A percentile compares a stretch with the other conserved stretches of the same genome.
Conservation (phyloP, 208 protist species). For the Naegleria fowleri region DNA sequence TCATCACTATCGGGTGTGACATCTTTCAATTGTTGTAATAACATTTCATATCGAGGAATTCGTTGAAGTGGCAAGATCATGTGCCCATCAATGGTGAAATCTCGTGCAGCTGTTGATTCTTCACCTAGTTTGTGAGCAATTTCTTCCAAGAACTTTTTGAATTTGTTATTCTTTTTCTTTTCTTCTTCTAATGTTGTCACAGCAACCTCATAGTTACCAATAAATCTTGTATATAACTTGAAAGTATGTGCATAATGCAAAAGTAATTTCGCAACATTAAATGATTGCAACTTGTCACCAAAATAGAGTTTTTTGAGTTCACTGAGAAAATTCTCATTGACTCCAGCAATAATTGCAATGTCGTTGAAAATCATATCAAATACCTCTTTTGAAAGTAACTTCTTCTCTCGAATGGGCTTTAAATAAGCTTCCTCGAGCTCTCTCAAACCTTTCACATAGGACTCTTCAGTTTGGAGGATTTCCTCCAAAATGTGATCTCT, state of each 20-base stretch:
- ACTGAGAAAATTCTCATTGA: not conserved
- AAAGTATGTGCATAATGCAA: conserved; percentile 1
- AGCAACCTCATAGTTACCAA: not conserved
- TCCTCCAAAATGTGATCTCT: not conserved
- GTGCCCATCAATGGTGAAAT: not conserved
- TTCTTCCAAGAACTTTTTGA: not conserved
- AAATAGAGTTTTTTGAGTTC: not conserved
- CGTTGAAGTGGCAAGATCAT: not conserved
- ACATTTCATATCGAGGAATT: conserved; percentile 7
- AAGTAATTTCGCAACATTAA: not conserved
- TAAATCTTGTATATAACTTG: not conserved
- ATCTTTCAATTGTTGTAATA: not conserved
- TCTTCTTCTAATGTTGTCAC: not conserved
- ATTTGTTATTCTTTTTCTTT: not conserved
- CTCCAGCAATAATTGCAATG: not conserved
- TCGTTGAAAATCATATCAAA: not conserved
- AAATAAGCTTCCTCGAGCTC: not conserved
- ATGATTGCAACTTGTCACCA: not conserved
- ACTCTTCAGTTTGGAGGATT: not conserved
- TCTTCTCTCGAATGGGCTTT: not conserved
- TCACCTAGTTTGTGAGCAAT: not conserved
- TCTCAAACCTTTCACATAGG: not conserved
- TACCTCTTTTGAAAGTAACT: not conserved
- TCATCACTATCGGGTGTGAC: not conserved
- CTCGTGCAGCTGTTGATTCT: not conserved